phyloP scores from a whole-genome alignment of 1,139 yeast species.

The Suhomyces ambrosiae region DNA sequence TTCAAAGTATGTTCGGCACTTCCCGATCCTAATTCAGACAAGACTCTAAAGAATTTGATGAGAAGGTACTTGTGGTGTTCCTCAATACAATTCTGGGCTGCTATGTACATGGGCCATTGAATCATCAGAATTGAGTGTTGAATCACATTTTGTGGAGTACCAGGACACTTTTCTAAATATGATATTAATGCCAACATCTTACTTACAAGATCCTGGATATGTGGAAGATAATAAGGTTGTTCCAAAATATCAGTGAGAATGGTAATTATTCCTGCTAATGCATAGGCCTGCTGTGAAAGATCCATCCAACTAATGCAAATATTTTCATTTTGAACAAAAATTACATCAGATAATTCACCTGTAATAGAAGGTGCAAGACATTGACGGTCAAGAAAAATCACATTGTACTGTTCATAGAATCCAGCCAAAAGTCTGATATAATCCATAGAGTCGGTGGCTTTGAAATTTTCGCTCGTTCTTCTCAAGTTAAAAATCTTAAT shows the following conservation, averaged over 20 bases:
- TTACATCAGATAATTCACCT: slow-evolving; percentile 27
- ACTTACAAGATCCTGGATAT: slow-evolving; percentile 35
- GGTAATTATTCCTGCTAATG: slow-evolving; percentile 37
- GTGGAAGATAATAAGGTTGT: slow-evolving; percentile 35
- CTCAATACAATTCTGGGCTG: slow-evolving; percentile 56
- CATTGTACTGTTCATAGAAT: slow-evolving; percentile 29
- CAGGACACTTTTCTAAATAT: slow-evolving; percentile 28
- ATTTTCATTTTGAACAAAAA: slow-evolving; percentile 16
- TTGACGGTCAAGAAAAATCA: slow-evolving; percentile 27
- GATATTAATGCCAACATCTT: slow-evolving; percentile 29
- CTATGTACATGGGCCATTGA: slow-evolving; percentile 66
- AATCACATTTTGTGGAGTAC: slow-evolving; percentile 25
- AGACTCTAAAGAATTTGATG: slow-evolving; percentile 43
- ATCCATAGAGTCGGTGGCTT: slow-evolving; percentile 22
- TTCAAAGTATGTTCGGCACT: slow-evolving; percentile 25
- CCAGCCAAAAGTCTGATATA: slow-evolving; percentile 36
- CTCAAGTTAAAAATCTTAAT: slow-evolving; percentile 53
- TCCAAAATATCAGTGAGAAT: slow-evolving; percentile 37
- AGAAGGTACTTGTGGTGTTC: slow-evolving; percentile 49
- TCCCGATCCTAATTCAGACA: slow-evolving; percentile 26
- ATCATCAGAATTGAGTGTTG: slow-evolving; percentile 47
- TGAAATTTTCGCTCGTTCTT: slow-evolving; percentile 24
- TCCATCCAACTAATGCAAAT: slow-evolving; percentile 46
- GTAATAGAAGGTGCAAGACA: slow-evolving; percentile 21
- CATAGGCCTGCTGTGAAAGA: slow-evolving; percentile 40